Evolutionary conservation across 1,139 yeast genomes (phyloP).

Genomic region (Candida glucosophila): DNA sequence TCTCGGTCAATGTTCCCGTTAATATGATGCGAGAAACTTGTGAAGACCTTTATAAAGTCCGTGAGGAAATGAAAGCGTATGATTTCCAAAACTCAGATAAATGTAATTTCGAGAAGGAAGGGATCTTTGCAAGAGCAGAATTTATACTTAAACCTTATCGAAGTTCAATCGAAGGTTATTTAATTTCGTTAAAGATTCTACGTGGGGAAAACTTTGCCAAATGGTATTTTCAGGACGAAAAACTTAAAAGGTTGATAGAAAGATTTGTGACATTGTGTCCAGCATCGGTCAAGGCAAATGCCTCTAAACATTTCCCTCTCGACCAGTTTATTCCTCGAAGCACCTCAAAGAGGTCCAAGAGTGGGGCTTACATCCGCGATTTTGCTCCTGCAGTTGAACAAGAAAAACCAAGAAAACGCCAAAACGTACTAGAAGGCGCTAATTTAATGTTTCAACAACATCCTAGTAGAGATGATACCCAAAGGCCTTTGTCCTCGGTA

Average conservation of each 20-base stretch:
- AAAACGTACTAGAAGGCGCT: conserved; percentile 3
- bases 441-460: conserved; percentile 4
- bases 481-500: conserved; percentile 3
- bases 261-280: conserved; percentile 1
- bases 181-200: conserved; percentile 4
- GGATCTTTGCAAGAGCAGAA: conserved; percentile 8
- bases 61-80: conserved; percentile 2
- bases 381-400: neutral
- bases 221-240: conserved; percentile 2
- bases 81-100: conserved; percentile 6
- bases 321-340: neutral
- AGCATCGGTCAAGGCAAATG: conserved; percentile 1
- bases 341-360: too few relatives aligned
- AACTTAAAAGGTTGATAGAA: conserved; percentile 1
- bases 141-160: conserved; percentile 8
- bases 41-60: conserved; percentile 4
- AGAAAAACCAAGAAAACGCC: too few relatives aligned
- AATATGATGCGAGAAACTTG: conserved; percentile 3
- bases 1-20: conserved; percentile 7
- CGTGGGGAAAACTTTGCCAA: conserved; percentile 3
- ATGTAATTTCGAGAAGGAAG: conserved; percentile 8
- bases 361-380: too few relatives aligned
- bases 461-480: conserved; percentile 5
- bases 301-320: conserved; percentile 2
- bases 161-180: conserved; percentile 7